phyloP scores from a whole-genome alignment of 805 yeast genomes.

The Lachancea sp. region DNA sequence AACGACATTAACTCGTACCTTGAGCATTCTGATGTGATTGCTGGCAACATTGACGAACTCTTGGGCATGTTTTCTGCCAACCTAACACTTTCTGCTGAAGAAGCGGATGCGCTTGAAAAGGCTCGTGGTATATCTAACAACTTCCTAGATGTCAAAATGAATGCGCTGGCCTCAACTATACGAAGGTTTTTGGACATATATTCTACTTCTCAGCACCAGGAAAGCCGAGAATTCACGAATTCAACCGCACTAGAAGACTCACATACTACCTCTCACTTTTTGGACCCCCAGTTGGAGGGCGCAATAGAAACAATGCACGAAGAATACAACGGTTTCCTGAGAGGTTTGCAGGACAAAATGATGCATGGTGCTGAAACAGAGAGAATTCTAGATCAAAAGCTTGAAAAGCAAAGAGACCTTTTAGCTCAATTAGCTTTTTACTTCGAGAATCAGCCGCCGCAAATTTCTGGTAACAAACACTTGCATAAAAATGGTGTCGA shows the following conservation, averaged over 20 bases:
- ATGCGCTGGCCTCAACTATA: slow-evolving; percentile 20
- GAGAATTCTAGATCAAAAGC: slow-evolving; percentile 15
- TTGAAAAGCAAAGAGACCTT: slow-evolving; percentile 19
- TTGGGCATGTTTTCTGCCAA: slow-evolving; percentile 14
- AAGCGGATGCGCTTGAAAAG: slow-evolving; percentile 15
- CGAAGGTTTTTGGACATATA: slow-evolving; percentile 10
- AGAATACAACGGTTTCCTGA: slow-evolving; percentile 27
- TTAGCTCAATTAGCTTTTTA: slow-evolving; percentile 1
- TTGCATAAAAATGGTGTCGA: neutral
- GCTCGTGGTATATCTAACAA: slow-evolving; percentile 21
- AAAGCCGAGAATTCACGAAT: neutral
- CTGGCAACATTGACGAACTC: slow-evolving; percentile 20
- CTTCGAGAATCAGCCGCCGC: neutral
- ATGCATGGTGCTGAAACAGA: slow-evolving; percentile 17
- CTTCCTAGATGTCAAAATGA: slow-evolving; percentile 25
- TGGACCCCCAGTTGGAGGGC: slow-evolving; percentile 24
- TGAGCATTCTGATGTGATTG: slow-evolving; percentile 23
- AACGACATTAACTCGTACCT: slow-evolving; percentile 27
- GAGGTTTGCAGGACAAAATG: slow-evolving; percentile 20
- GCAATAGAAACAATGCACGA: slow-evolving; percentile 27
- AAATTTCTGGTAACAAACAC: neutral
- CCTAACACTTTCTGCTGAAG: slow-evolving; percentile 21
- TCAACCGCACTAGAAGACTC: neutral
- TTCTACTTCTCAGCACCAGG: neutral
- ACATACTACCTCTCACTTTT: neutral